These are phyloP conservation scores for Selaginella tamariscina DNA, from an alignment of 75 land plant genomes.

Conservation along the genomic window DNA sequence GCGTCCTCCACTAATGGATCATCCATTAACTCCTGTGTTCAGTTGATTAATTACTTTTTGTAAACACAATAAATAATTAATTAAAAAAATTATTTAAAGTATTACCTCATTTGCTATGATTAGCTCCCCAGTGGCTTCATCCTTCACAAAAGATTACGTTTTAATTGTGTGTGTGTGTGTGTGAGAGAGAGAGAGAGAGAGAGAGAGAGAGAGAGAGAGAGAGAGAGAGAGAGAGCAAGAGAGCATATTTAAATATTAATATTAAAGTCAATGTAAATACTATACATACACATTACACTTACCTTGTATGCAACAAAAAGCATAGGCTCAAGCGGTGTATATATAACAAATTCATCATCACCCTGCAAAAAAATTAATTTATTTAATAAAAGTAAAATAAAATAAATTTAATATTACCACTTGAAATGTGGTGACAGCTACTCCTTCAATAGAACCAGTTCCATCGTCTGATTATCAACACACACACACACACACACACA, in stretches of 20 bases:
- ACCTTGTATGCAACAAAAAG: not conserved
- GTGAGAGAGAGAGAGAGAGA: no score
- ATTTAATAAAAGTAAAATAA: not conserved
- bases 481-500: slow-evolving; percentile 8
- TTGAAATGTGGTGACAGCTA: not conserved
- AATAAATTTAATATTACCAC: not conserved
- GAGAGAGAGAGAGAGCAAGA: no score
- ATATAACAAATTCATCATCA: not conserved
- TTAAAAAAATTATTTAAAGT: not conserved
- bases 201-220: no score
- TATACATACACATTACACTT: not conserved
- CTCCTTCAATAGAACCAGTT: not conserved
- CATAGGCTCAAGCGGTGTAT: not conserved
- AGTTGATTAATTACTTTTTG: not conserved
- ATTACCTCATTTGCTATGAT: not conserved
- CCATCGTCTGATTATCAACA: not conserved
- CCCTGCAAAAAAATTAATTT: not conserved
- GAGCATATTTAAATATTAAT: no score
- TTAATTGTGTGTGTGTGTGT: no score
- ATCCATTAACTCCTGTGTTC: not conserved
- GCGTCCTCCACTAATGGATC: not conserved
- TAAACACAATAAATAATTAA: not conserved
- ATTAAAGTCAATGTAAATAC: no score
- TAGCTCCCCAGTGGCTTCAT: not conserved
- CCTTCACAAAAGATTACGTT: not conserved